Percentiles rank a stretch among this genome's conserved stretches.
Evolutionary conservation across 208 protist species (phyloP).

Genomic region (Eutreptiella sp.): DNA sequence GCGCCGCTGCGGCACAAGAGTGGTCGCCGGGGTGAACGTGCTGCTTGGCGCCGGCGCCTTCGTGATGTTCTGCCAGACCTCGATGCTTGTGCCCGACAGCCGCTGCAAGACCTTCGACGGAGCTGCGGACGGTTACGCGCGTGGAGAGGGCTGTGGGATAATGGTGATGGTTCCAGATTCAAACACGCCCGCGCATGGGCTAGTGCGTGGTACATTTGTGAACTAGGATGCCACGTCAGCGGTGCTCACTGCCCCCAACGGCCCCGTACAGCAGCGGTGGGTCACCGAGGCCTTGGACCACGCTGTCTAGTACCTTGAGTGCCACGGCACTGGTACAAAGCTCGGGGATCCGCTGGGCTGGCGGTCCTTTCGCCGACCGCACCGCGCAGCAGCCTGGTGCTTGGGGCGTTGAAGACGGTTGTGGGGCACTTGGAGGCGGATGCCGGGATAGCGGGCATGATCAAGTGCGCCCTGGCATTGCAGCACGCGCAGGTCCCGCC

Average conservation of each 20-base stretch:
- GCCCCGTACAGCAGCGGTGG: constrained; percentile 33
- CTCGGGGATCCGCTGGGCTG: constrained; percentile 45
- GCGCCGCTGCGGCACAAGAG: neutral
- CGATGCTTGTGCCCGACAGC: constrained; percentile 40
- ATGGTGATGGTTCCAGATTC: constrained; percentile 43
- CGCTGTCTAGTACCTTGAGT: constrained; percentile 42
- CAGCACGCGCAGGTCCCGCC: constrained; percentile 12
- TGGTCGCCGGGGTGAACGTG: constrained; percentile 37
- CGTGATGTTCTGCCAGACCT: constrained; percentile 31
- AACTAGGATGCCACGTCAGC: constrained; percentile 52
- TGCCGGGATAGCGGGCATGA: constrained; percentile 34
- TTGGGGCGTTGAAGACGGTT: constrained; percentile 37
- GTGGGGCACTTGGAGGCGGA: constrained; percentile 39
- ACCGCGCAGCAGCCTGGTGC: neutral
- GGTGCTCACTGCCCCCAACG: constrained; percentile 34
- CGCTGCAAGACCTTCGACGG: constrained; percentile 60
- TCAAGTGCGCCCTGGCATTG: constrained; percentile 13
- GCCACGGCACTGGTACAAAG: constrained; percentile 46
- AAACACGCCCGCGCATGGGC: constrained; percentile 5
- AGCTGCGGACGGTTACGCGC: constrained; percentile 58
- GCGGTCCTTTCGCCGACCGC: constrained; percentile 6
- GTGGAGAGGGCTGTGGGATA: constrained; percentile 52
- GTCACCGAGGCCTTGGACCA: constrained; percentile 22
- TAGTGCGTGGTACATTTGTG: constrained; percentile 34
- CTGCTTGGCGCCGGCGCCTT: constrained; percentile 30